phyloP scores from a whole-genome alignment of 2,329 filamentous ascomycete species.

The Epichloe scottii region DNA sequence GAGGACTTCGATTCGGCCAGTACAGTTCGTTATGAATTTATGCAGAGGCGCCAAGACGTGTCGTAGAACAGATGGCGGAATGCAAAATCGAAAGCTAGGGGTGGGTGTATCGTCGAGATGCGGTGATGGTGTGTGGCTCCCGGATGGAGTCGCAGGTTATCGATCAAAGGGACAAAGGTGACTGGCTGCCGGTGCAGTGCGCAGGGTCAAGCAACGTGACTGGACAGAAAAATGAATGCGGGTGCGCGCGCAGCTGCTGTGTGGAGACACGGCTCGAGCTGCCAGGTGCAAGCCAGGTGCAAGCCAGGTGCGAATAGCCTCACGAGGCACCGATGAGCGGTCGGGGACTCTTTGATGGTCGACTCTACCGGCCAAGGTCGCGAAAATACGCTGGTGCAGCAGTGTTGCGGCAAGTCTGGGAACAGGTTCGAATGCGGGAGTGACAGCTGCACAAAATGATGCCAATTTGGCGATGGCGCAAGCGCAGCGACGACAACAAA shows the following conservation, averaged over 20 bases:
- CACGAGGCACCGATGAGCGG: constrained; percentile 16
- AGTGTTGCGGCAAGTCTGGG: constrained; percentile 13
- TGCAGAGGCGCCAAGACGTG: neutral
- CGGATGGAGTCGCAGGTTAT: constrained; percentile 1
- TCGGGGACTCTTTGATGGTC: constrained; percentile 9
- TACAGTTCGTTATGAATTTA: neutral
- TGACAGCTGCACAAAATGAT: constrained; percentile 21
- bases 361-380: constrained; percentile 2
- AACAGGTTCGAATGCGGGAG: constrained; percentile 17
- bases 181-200: constrained; percentile 5
- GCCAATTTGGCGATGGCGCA: constrained; percentile 23
- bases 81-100: neutral
- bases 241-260: constrained; percentile 7
- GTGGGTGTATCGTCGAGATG: constrained; percentile 6
- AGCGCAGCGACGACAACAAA: constrained; percentile 21
- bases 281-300: constrained; percentile 5
- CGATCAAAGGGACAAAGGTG: neutral
- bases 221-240: constrained; percentile 9
- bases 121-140: constrained; percentile 1
- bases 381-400: constrained; percentile 11
- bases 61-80: neutral
- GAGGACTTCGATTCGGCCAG: neutral
- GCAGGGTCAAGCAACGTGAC: constrained; percentile 11
- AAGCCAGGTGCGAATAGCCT: constrained; percentile 27
- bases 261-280: constrained; percentile 7